phyloP scores from a whole-genome alignment of 139 green algal genomes.

The Chlorella ohadii region DNA sequence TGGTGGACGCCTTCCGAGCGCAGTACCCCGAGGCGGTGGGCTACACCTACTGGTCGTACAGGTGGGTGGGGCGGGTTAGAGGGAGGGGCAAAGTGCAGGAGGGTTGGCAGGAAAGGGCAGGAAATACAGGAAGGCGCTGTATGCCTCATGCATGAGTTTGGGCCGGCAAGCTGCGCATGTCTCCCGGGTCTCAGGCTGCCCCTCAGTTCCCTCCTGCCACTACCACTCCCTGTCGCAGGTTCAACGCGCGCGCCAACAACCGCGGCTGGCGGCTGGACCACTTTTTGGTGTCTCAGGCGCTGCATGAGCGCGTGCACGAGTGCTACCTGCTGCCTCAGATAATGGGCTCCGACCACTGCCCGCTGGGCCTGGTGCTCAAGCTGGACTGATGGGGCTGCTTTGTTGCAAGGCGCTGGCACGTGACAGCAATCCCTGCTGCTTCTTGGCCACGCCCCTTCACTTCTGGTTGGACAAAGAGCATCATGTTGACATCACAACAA shows the following conservation, averaged over 20 bases:
- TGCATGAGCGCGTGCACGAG: slow-evolving; percentile 61
- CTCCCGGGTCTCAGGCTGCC: too few species aligned
- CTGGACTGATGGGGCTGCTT: not conserved
- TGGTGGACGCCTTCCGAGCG: slow-evolving; percentile 70
- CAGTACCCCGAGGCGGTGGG: slow-evolving; percentile 57
- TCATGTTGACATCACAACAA: too few species aligned
- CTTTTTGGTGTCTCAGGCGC: slow-evolving; percentile 63
- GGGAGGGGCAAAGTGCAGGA: too few species aligned
- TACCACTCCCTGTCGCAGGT: not conserved
- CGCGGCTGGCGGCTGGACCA: slow-evolving; percentile 85
- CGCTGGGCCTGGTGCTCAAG: slow-evolving; percentile 44
- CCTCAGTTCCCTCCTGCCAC: not conserved
- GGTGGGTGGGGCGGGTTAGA: slow-evolving; percentile 14
- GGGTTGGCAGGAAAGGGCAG: too few species aligned
- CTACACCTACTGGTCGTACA: slow-evolving; percentile 82
- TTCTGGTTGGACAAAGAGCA: too few species aligned
- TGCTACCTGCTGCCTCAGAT: slow-evolving; percentile 68
- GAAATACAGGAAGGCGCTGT: too few species aligned
- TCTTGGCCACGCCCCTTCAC: too few species aligned
- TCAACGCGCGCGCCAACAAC: slow-evolving; percentile 48
- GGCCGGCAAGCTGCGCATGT: too few species aligned
- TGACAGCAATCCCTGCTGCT: too few species aligned
- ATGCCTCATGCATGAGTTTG: too few species aligned
- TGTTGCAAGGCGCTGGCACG: too few species aligned
- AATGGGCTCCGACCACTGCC: slow-evolving; percentile 51